phyloP scores from a whole-genome alignment of 108 stramenopile genomes.

The Cylindrotheca fusiformis region DNA sequence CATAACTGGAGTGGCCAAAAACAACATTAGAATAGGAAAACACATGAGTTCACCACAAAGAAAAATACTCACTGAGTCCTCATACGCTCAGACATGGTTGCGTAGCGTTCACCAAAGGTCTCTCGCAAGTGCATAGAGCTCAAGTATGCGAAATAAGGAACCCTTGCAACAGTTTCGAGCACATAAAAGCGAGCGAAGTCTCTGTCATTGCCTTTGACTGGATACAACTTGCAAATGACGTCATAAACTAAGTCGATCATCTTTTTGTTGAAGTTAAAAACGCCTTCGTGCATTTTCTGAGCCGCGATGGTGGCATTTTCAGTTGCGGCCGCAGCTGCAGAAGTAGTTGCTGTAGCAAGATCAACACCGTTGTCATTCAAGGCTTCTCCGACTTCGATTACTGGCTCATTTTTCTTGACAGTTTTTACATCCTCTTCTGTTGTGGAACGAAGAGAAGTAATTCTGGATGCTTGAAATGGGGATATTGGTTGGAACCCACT shows the following conservation, averaged over 20 bases:
- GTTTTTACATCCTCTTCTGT: too few relatives aligned
- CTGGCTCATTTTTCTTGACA: too few relatives aligned
- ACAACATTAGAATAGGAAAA: slow-evolving; percentile 6
- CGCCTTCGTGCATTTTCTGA: slow-evolving; percentile 43
- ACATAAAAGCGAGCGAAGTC: slow-evolving; percentile 84
- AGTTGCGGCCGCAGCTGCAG: too few relatives aligned
- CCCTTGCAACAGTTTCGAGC: slow-evolving; percentile 92
- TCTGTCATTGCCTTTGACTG: slow-evolving; percentile 36
- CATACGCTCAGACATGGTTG: slow-evolving; percentile 68
- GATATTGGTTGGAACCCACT: too few relatives aligned
- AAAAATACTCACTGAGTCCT: slow-evolving; percentile 2
- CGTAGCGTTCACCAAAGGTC: slow-evolving; percentile 63
- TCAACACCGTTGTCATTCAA: too few relatives aligned
- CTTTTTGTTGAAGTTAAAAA: slow-evolving; percentile 52
- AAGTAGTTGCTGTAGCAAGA: too few relatives aligned
- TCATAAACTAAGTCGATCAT: slow-evolving; percentile 55
- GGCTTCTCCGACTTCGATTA: too few relatives aligned
- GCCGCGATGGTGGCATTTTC: too few relatives aligned
- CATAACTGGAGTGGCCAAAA: slow-evolving; percentile 66
- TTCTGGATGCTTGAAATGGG: too few relatives aligned
- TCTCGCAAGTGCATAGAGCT: slow-evolving; percentile 89
- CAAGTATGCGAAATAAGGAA: slow-evolving; percentile 95
- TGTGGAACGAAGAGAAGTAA: too few relatives aligned
- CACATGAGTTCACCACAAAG: not conserved
- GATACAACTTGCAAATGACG: slow-evolving; percentile 49